Base-by-base conservation (phyloP, 129 eudicot genomes). In the Pseudognaphalium luteoalbum region DNA sequence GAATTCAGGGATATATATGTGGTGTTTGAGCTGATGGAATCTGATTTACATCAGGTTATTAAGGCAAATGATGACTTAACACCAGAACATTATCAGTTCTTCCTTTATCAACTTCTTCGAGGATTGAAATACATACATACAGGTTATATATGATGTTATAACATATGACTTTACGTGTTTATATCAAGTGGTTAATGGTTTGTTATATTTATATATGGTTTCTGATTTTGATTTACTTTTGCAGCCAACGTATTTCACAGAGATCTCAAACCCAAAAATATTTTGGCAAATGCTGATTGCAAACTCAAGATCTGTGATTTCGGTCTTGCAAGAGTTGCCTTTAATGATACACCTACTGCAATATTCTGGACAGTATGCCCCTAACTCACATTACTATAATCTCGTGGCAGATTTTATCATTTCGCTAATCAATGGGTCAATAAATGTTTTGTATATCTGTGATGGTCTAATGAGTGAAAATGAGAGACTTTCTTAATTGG, bases 261-360 rank as follows among this genome's bases (percentile, higher is more conserved):
- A 35, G 98, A 93, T 84, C 65, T 93, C 60, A 93, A 93, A 74
- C 98, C 98, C 47, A 93, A 93, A 82, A 93, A 93, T 76, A 93
- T 93, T 11, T 82, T 93, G 77, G 98, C 98, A 1, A 93, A 93
- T 85, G 96, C 98, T 8, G 98, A 93, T 64, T 93, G 98, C 84
- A 93, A 93, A 65, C 83, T 93, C 21, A 93, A 93, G 84, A 90
- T 93, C 8, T 93, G 98, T 44, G 98, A 93, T 82, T 93, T 93
- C 69, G 98, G 98, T 21, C 96, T 93, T 76, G 98, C 98, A 73
- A 87, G 98, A 80, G 98, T 93, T 33, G 98, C 98, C n/a, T 93
- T 93, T 65, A 93, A 85, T 86, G 98, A 93, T 76, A 93, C 98
- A 37, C 98, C 98, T 25, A 93, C 98, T 63, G 98, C 98, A 4